Conservation (phyloP, 495 filamentous ascomycete species). For the Penicillium pulvis region DNA sequence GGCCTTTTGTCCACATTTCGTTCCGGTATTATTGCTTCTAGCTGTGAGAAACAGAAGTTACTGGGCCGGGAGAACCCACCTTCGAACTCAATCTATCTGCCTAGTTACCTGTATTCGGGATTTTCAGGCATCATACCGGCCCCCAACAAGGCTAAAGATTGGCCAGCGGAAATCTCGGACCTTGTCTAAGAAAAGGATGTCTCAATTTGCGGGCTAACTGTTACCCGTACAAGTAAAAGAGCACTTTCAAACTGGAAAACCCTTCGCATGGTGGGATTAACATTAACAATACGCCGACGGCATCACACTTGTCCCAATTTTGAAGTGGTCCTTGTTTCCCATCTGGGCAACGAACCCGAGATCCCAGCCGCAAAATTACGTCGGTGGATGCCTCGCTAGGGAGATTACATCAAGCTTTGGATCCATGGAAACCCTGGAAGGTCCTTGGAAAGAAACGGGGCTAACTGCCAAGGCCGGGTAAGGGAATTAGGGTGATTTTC, state of each 20-base stretch:
- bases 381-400: background rate
- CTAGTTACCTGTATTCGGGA: constrained; percentile 23
- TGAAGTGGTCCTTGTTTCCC: background rate
- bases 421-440: constrained; percentile 20
- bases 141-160: constrained; percentile 18
- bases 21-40: background rate
- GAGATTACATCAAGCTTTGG: constrained; percentile 6
- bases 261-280: background rate
- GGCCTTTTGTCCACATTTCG: background rate
- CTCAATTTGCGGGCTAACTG: constrained; percentile 13
- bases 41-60: background rate
- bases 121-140: constrained; percentile 12
- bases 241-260: background rate
- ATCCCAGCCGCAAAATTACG: constrained; percentile 5
- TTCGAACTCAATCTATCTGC: constrained; percentile 28
- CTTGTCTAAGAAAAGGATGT: constrained; percentile 7
- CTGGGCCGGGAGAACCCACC: background rate
- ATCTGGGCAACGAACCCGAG: background rate
- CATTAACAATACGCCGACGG: background rate
- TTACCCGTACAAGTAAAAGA: constrained; percentile 10
- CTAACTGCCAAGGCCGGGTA: constrained; percentile 11
- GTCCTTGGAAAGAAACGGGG: constrained; percentile 16
- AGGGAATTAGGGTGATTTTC: background rate
- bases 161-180: constrained; percentile 21
- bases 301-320: background rate